phyloP scores from a whole-genome alignment of 225 moss, liverwort and hornwort genomes.

The Polytrichum commune region DNA sequence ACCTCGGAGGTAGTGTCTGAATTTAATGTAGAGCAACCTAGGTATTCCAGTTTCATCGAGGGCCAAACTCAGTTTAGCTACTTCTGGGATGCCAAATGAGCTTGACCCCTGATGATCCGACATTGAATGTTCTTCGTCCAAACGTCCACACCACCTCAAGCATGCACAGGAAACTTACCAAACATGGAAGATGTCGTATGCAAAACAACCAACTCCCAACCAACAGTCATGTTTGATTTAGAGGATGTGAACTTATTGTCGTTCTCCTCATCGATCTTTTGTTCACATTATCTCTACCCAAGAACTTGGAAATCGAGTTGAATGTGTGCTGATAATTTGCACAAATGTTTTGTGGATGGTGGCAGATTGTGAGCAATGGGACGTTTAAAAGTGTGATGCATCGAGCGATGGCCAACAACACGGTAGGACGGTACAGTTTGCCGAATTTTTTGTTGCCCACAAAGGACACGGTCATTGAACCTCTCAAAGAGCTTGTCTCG shows the following conservation, averaged over 20 bases:
- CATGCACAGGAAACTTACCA: too few species aligned
- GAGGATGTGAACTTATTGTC: too few species aligned
- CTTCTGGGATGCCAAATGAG: too few species aligned
- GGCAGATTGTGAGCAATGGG: slow-evolving; percentile 61
- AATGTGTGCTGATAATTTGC: not conserved
- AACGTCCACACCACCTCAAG: too few species aligned
- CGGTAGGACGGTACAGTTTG: slow-evolving; percentile 36
- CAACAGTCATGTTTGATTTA: too few species aligned
- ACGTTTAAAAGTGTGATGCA: slow-evolving; percentile 70
- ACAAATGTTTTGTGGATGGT: not conserved
- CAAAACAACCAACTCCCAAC: too few species aligned
- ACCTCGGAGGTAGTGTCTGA: too few species aligned
- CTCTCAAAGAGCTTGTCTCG: slow-evolving; percentile 40
- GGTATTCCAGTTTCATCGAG: too few species aligned
- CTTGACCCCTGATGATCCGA: too few species aligned
- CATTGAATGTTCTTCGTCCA: not conserved
- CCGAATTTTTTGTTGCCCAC: slow-evolving; percentile 43
- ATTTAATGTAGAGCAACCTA: too few species aligned
- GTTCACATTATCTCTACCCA: not conserved
- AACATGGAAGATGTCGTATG: too few species aligned
- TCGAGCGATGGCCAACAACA: slow-evolving; percentile 37
- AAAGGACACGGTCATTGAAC: slow-evolving; percentile 37
- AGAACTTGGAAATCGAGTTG: not conserved
- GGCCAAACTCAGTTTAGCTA: too few species aligned
- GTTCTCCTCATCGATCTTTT: not conserved